Percentiles rank a stretch among this genome's conserved stretches.
These are phyloP conservation scores for Cercospora citrullina DNA, from an alignment of 2,329 filamentous ascomycete species.

Conservation along the genomic window DNA sequence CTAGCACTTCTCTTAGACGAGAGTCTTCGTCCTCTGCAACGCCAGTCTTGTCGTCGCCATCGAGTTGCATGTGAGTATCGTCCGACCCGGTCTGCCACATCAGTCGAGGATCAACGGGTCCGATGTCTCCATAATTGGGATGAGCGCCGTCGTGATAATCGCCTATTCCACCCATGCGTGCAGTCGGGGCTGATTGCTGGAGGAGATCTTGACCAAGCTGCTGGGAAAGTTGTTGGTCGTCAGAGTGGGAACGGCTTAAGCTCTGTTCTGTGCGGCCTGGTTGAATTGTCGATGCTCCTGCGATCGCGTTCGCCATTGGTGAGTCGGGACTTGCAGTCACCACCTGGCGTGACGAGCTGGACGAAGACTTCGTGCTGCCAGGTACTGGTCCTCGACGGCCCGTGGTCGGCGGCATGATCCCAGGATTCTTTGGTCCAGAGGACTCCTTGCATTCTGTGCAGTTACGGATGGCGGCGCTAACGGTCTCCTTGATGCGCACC, in stretches of 20 bases:
- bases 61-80: constrained; percentile 5
- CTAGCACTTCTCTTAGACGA: constrained; percentile 7
- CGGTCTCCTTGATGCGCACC: constrained; percentile 97
- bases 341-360: constrained; percentile 9
- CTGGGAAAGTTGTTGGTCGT: constrained; percentile 1
- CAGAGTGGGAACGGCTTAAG: neutral
- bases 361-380: constrained; percentile 6
- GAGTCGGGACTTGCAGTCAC: constrained; percentile 23
- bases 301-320: constrained; percentile 4
- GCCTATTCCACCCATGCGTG: constrained; percentile 37
- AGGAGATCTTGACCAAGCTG: constrained; percentile 12
- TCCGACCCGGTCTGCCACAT: constrained; percentile 9
- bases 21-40: constrained; percentile 8
- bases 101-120: constrained; percentile 12
- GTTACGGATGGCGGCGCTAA: constrained; percentile 89
- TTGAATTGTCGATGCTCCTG: constrained; percentile 12
- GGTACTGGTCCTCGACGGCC: constrained; percentile 16
- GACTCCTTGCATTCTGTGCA: constrained; percentile 83
- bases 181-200: constrained; percentile 18
- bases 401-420: constrained; percentile 1
- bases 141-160: constrained; percentile 1
- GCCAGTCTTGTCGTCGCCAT: neutral
- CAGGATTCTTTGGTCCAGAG: constrained; percentile 48
- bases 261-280: neutral
- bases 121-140: neutral